Evolutionary conservation across 1,284 basidiomycete genomes (phyloP).

Genomic region (Golubevia sp.): DNA sequence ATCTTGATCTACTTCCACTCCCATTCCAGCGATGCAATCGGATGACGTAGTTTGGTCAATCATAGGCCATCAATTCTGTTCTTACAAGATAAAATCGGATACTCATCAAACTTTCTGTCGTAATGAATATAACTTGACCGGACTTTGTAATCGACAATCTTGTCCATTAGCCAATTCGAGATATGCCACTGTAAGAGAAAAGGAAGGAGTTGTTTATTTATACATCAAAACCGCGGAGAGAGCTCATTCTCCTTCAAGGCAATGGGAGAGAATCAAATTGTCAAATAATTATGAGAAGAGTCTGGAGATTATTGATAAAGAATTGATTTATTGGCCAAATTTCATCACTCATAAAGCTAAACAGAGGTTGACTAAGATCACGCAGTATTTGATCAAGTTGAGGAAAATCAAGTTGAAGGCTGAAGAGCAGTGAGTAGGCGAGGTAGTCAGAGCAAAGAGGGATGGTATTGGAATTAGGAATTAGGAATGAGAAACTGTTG

Average conservation of each 20-base stretch:
- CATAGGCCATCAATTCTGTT: constrained; percentile 56
- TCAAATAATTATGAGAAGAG: constrained; percentile 94
- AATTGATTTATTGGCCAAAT: constrained; percentile 96
- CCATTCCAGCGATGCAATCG: constrained; percentile 53
- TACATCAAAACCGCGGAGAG: constrained; percentile 98
- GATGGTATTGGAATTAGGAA: no score
- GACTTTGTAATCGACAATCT: constrained; percentile 93
- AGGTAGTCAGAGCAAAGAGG: neutral
- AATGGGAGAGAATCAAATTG: constrained; percentile 95
- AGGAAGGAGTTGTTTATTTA: constrained; percentile 90
- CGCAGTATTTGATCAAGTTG: constrained; percentile 99
- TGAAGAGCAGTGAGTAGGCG: constrained; percentile 73
- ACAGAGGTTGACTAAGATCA: constrained; percentile 97
- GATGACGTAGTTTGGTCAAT: constrained; percentile 60
- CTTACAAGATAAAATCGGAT: constrained; percentile 55
- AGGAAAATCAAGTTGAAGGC: constrained; percentile 78
- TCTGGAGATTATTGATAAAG: constrained; percentile 77
- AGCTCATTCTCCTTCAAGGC: constrained; percentile 88
- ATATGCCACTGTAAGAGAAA: constrained; percentile 95
- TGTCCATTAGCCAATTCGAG: constrained; percentile 96
- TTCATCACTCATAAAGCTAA: constrained; percentile 99
- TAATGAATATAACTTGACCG: constrained; percentile 98
- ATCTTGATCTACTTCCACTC: no score
- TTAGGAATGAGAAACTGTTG: no score
- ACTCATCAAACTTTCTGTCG: constrained; percentile 86